A percentile compares a stretch with the other conserved stretches of the same genome.
These are phyloP conservation scores for Coemansia sp. DNA, from an alignment of 192 early-diverging fungal species.

Conservation along the genomic window DNA sequence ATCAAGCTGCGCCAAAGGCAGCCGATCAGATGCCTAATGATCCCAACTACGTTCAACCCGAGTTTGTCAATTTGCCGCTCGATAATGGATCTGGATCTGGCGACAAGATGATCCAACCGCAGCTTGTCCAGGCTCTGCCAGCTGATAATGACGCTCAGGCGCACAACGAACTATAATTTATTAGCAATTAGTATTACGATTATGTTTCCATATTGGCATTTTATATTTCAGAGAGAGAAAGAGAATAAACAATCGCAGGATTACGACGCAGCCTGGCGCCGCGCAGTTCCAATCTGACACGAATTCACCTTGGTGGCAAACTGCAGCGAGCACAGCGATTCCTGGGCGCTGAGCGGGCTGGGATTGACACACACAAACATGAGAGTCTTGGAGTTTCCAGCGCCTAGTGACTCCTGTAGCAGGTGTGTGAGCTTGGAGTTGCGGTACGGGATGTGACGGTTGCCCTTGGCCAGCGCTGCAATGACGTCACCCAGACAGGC, in stretches of 20 bases:
- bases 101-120: not conserved
- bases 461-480: constrained; percentile 73
- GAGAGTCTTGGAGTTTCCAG: constrained; percentile 92
- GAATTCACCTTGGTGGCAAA: constrained; percentile 97
- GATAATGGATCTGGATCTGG: not conserved
- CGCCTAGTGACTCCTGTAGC: constrained; percentile 62
- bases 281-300: constrained; percentile 83
- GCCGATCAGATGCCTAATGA: not conserved
- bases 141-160: not conserved
- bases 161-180: not conserved
- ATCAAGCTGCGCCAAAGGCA: too few relatives aligned
- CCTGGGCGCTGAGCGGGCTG: constrained; percentile 70
- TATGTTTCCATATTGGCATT: not conserved
- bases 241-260: constrained; percentile 1
- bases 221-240: not conserved
- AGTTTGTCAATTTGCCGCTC: not conserved
- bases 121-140: not conserved
- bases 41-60: not conserved
- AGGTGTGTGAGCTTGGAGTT: constrained; percentile 82
- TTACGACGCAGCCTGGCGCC: constrained; percentile 40
- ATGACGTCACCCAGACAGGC: constrained; percentile 91
- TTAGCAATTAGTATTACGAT: not conserved
- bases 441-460: constrained; percentile 85
- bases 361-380: constrained; percentile 99
- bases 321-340: constrained; percentile 86